phyloP scores from a whole-genome alignment of 2,329 filamentous ascomycete genomes.

The Metarhizium guizhouense region DNA sequence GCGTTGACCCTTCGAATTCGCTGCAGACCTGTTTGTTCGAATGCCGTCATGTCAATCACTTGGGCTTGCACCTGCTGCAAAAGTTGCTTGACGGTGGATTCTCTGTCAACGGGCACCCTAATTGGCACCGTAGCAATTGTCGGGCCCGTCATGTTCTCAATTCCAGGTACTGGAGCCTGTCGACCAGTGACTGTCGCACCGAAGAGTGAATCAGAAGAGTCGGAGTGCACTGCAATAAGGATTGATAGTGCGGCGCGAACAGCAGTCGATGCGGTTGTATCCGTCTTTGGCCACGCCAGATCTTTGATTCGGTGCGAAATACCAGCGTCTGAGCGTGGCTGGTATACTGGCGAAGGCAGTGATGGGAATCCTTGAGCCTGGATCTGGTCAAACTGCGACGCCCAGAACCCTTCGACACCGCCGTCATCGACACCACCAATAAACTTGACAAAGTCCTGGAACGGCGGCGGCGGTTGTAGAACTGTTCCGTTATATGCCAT shows the following conservation, averaged over 20 bases:
- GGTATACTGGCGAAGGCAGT: not conserved
- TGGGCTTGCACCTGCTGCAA: slow-evolving; percentile 23
- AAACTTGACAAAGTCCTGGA: slow-evolving; percentile 33
- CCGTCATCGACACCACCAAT: not conserved
- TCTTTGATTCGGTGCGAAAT: slow-evolving; percentile 22
- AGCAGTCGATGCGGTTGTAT: slow-evolving; percentile 9
- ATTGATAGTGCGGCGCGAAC: slow-evolving; percentile 18
- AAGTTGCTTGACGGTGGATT: slow-evolving; percentile 24
- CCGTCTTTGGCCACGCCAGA: slow-evolving; percentile 13
- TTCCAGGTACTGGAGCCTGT: slow-evolving; percentile 12
- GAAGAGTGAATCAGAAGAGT: slow-evolving; percentile 20
- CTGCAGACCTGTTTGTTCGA: slow-evolving; percentile 4
- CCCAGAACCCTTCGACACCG: not conserved
- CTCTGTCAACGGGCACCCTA: slow-evolving; percentile 18
- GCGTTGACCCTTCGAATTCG: not conserved
- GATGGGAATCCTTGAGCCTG: not conserved
- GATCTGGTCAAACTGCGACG: not conserved
- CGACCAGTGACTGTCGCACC: slow-evolving; percentile 16
- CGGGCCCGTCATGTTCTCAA: slow-evolving; percentile 18
- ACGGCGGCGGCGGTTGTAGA: slow-evolving; percentile 17
- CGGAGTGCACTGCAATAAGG: slow-evolving; percentile 25
- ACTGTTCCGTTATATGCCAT: slow-evolving; percentile 20
- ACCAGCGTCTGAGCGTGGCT: slow-evolving; percentile 16
- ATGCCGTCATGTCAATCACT: slow-evolving; percentile 1
- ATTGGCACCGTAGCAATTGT: slow-evolving; percentile 19